phyloP scores from a whole-genome alignment of 2,329 filamentous ascomycete genomes.

The Penicillium sp. region DNA sequence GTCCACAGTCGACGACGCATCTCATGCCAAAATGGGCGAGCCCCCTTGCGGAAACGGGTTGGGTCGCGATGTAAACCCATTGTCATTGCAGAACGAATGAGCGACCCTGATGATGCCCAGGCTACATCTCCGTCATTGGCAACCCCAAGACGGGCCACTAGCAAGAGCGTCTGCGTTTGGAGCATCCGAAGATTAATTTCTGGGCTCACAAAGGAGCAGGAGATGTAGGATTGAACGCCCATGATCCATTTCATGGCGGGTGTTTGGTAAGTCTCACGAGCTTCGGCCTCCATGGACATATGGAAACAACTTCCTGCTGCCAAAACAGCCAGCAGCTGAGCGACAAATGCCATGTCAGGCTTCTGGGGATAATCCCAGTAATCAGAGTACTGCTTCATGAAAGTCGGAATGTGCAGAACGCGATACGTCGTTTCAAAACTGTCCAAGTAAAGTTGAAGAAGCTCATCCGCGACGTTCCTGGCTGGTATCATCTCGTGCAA shows the following conservation, averaged over 20 bases:
- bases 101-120: conserved; percentile 38
- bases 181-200: conserved; percentile 31
- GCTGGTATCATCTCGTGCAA: conserved; percentile 46
- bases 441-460: conserved; percentile 55
- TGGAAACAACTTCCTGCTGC: conserved; percentile 48
- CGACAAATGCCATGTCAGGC: conserved; percentile 49
- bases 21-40: conserved; percentile 40
- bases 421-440: conserved; percentile 58
- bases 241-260: conserved; percentile 47
- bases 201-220: conserved; percentile 31
- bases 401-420: conserved; percentile 58
- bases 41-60: conserved; percentile 32
- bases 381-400: conserved; percentile 55
- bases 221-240: conserved; percentile 36
- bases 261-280: conserved; percentile 39
- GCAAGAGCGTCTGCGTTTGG: conserved; percentile 34
- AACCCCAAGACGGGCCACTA: conserved; percentile 33
- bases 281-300: conserved; percentile 13
- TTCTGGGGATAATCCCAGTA: conserved; percentile 50
- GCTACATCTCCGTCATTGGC: conserved; percentile 33
- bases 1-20: conserved; percentile 47
- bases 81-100: conserved; percentile 42
- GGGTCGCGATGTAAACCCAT: conserved; percentile 46
- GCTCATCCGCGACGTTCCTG: conserved; percentile 46
- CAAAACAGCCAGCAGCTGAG: conserved; percentile 38